Evolutionary conservation across 768 basidiomycete genomes (phyloP).

Genomic region (Pleurotus eryngii): DNA sequence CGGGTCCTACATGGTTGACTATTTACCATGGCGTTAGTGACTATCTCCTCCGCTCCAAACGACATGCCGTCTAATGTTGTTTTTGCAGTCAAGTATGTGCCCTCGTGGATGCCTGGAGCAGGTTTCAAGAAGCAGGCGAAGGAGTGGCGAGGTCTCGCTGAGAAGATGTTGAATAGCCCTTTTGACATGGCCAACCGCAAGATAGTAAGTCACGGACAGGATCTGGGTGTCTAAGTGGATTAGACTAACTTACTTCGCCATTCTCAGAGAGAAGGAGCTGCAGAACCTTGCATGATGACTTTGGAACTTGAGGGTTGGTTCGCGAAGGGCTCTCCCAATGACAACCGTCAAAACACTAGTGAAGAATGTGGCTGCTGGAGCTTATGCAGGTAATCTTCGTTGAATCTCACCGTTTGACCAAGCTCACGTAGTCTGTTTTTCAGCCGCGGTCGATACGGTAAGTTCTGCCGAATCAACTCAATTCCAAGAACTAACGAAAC

Average conservation of each 20-base stretch:
- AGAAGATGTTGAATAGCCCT: conserved; percentile 34
- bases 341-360: conserved; percentile 17
- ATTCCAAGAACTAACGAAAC: conserved; percentile 14
- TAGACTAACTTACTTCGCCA: not conserved
- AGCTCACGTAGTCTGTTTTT: not conserved
- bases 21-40: conserved; percentile 1
- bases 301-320: conserved; percentile 14
- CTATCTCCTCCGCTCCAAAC: conserved; percentile 1
- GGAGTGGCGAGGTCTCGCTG: conserved; percentile 27
- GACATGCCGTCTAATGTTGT: conserved; percentile 3
- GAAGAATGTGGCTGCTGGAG: conserved; percentile 22
- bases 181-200: conserved; percentile 26
- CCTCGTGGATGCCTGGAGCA: conserved; percentile 47
- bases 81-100: conserved; percentile 35
- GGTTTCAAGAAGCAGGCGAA: conserved; percentile 37
- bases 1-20: conserved; percentile 21
- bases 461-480: conserved; percentile 9
- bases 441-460: conserved; percentile 16
- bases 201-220: conserved; percentile 18
- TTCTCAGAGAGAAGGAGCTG: conserved; percentile 10
- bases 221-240: not conserved
- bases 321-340: conserved; percentile 10
- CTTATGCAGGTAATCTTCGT: conserved; percentile 17
- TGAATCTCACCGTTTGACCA: no score
- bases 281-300: conserved; percentile 17